Evolutionary conservation across 2,329 filamentous ascomycete species (phyloP).

Genomic region (Exophiala xenobiotica): DNA sequence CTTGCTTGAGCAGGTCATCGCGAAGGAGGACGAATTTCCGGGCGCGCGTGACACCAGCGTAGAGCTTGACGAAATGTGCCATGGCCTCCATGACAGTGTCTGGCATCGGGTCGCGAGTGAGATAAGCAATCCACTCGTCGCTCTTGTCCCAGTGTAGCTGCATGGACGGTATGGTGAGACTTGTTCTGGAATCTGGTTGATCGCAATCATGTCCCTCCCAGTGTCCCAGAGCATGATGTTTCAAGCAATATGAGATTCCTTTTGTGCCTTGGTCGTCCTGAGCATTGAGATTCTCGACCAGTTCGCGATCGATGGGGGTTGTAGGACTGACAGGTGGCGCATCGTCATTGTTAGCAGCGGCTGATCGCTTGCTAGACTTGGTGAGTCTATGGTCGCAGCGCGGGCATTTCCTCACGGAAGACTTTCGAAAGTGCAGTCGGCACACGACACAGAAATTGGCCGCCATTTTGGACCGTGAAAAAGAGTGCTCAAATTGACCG

Average conservation of each 20-base stretch:
- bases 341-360: neutral
- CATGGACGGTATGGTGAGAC: neutral
- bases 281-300: neutral
- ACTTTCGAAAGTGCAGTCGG: neutral
- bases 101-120: neutral
- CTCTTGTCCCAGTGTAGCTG: neutral
- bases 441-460: neutral
- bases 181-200: neutral
- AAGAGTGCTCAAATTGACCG: too few species aligned
- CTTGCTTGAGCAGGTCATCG: neutral
- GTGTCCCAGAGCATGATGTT: neutral
- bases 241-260: neutral
- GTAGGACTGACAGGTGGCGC: too few species aligned
- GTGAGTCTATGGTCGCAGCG: neutral
- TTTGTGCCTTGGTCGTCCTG: neutral
- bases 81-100: neutral
- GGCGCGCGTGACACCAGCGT: neutral
- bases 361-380: neutral
- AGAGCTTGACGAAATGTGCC: neutral
- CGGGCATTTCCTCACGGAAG: neutral
- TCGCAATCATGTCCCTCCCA: neutral
- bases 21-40: neutral
- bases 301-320: too few species aligned
- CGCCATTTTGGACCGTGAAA: neutral
- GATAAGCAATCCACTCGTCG: neutral